These are phyloP conservation scores for Emericellopsis atlantica DNA, from an alignment of 2,329 filamentous ascomycete species.

Conservation along the genomic window DNA sequence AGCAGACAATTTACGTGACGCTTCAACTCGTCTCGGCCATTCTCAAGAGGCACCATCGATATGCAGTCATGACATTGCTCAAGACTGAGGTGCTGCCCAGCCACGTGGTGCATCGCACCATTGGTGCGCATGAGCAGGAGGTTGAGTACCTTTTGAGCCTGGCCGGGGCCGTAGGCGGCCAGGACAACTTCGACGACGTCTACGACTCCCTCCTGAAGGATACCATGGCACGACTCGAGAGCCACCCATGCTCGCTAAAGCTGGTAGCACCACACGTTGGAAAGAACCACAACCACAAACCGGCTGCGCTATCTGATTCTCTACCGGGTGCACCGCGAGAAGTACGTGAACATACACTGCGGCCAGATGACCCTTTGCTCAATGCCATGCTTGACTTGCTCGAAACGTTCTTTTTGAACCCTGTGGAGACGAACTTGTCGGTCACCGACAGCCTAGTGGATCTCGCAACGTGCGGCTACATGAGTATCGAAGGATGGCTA, in stretches of 20 bases:
- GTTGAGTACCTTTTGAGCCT: conserved; percentile 58
- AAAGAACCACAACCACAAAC: conserved; percentile 41
- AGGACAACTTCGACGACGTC: conserved; percentile 57
- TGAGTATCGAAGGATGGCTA: conserved; percentile 85
- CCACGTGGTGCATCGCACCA: conserved; percentile 47
- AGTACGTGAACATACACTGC: conserved; percentile 48
- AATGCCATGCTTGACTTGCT: conserved; percentile 59
- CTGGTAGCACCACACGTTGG: conserved; percentile 51
- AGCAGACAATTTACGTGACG: conserved; percentile 82
- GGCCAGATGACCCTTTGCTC: conserved; percentile 48
- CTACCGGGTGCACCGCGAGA: conserved; percentile 49
- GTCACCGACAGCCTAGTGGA: conserved; percentile 76
- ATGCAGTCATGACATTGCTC: conserved; percentile 67
- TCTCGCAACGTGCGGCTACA: conserved; percentile 71
- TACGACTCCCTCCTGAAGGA: conserved; percentile 65
- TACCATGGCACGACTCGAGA: conserved; percentile 54
- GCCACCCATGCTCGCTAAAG: conserved; percentile 59
- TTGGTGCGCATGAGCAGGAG: conserved; percentile 64
- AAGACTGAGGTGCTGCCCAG: conserved; percentile 47
- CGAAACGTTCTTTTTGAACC: conserved; percentile 75
- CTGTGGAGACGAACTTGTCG: conserved; percentile 80
- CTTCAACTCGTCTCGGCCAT: conserved; percentile 80
- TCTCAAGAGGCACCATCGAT: conserved; percentile 74
- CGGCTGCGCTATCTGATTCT: conserved; percentile 41
- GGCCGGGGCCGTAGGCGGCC: conserved; percentile 54